A percentile compares a stretch with the other conserved stretches of the same genome.
phyloP scores from a whole-genome alignment of 2,329 filamentous ascomycete genomes.

The Zarea fungicola region DNA sequence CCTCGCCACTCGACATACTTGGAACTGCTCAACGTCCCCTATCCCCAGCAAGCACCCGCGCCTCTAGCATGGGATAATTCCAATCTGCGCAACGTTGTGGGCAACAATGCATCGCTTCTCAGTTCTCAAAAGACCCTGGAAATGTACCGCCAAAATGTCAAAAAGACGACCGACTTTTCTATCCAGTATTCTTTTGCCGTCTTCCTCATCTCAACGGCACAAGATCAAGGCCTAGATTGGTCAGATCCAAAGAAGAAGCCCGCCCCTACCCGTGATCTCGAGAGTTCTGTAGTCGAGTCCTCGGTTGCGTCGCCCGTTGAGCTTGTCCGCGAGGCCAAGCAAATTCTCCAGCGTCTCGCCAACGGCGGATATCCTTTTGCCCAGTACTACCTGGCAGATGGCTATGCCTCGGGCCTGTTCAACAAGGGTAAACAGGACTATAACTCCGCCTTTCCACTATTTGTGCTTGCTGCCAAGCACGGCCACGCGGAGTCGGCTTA shows the following conservation, averaged over 20 bases:
- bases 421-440: conserved; percentile 92
- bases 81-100: conserved; percentile 70
- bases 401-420: conserved; percentile 89
- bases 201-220: conserved; percentile 85
- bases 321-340: conserved; percentile 78
- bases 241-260: conserved; percentile 42
- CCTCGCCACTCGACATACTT: conserved; percentile 48
- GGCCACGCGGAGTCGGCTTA: conserved; percentile 96
- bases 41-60: conserved; percentile 69
- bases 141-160: conserved; percentile 95
- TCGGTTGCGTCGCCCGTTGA: conserved; percentile 54
- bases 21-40: conserved; percentile 63
- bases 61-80: conserved; percentile 74
- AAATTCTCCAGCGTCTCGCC: conserved; percentile 79
- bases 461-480: conserved; percentile 90
- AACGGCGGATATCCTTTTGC: conserved; percentile 92
- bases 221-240: conserved; percentile 62
- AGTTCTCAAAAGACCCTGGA: conserved; percentile 91
- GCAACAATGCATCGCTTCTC: conserved; percentile 84
- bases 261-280: conserved; percentile 41
- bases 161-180: conserved; percentile 87
- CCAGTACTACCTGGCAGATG: conserved; percentile 95
- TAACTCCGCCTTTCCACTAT: conserved; percentile 85
- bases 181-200: conserved; percentile 96
- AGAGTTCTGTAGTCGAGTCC: conserved; percentile 42